These are phyloP conservation scores for Stereum hirsutum DNA, from an alignment of 1,284 basidiomycete species.

Conservation along the genomic window DNA sequence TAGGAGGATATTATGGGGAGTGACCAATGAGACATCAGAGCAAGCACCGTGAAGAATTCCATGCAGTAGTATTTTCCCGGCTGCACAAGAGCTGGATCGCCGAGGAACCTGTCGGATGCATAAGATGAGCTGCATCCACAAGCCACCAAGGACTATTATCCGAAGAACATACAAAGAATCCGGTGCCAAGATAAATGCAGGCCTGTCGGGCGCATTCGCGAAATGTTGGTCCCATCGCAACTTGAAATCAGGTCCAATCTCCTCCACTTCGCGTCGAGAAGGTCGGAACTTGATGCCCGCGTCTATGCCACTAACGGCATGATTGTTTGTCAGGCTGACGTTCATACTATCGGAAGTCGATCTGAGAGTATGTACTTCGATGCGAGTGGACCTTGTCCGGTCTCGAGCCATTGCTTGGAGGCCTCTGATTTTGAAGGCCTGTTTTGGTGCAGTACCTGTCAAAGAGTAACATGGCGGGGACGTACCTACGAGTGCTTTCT, in stretches of 20 bases:
- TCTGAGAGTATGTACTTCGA: neutral
- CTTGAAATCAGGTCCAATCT: conserved; percentile 2
- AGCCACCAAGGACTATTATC: neutral
- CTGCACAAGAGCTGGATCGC: neutral
- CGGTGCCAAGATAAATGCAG: neutral
- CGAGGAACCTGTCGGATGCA: neutral
- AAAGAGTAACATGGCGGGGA: neutral
- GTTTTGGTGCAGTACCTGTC: neutral
- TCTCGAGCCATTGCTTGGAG: neutral
- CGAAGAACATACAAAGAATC: neutral
- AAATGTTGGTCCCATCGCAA: conserved; percentile 3
- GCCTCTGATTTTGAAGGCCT: neutral
- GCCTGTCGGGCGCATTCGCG: conserved; percentile 4
- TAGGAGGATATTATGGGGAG: neutral
- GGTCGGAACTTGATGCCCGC: conserved; percentile 39
- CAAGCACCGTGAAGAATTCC: neutral
- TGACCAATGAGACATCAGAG: neutral
- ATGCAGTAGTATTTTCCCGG: neutral
- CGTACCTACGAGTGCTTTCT: conserved; percentile 9
- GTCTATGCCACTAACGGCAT: conserved; percentile 25
- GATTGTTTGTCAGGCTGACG: neutral
- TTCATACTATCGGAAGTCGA: neutral
- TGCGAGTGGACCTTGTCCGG: neutral
- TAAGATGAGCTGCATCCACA: neutral
- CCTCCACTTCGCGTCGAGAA: conserved; percentile 28